Evolutionary conservation across 2,329 filamentous ascomycete species (phyloP).

Genomic region (Trichoderma sp.): DNA sequence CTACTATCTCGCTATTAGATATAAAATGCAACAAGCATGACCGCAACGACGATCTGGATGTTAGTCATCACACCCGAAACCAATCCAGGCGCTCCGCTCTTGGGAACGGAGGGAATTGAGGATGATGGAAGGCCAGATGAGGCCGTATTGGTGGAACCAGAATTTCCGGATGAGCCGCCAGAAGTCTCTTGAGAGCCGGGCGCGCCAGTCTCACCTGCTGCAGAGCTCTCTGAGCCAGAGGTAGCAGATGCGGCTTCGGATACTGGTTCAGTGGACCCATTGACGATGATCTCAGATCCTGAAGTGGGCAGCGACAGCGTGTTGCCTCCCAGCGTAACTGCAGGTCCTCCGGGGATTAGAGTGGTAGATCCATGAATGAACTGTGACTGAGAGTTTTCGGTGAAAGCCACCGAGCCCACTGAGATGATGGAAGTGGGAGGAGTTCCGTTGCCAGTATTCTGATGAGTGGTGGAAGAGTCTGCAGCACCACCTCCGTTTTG

Average conservation of each 20-base stretch:
- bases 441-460: background rate
- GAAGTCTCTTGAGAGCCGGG: background rate
- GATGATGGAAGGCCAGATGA: constrained; percentile 5
- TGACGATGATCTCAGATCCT: background rate
- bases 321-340: constrained; percentile 13
- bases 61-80: background rate
- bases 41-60: background rate
- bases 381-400: constrained; percentile 17
- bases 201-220: background rate
- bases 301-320: constrained; percentile 15
- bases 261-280: constrained; percentile 2
- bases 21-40: constrained; percentile 15
- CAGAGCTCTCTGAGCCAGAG: background rate
- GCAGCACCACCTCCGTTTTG: background rate
- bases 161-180: background rate
- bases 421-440: background rate
- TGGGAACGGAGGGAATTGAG: background rate
- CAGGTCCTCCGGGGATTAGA: constrained; percentile 13
- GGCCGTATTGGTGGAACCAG: background rate
- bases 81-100: background rate
- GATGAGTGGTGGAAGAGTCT: background rate
- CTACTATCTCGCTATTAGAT: background rate
- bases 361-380: constrained; percentile 9
- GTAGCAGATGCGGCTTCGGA: background rate
- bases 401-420: constrained; percentile 13